A percentile compares a stretch with the other conserved stretches of the same genome.
Conservation (phyloP, 208 protist species). For the Blechomonas ayalai region DNA sequence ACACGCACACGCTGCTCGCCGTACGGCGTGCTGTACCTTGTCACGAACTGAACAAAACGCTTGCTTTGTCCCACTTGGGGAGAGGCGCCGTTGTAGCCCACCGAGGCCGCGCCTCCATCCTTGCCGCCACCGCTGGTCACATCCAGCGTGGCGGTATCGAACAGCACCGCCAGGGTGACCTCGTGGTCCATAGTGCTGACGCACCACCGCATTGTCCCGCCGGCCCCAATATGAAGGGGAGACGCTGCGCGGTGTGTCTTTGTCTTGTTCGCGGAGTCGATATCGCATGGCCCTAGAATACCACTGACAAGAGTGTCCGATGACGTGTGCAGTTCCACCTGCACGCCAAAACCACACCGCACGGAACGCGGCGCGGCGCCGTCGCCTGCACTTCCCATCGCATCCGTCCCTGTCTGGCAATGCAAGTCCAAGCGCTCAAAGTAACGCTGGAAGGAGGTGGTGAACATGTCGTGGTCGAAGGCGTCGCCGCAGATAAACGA, state of each 20-base stretch:
- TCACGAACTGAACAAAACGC: constrained; percentile 93
- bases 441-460: constrained; percentile 63
- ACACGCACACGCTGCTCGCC: constrained; percentile 83
- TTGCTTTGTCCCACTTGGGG: constrained; percentile 1
- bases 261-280: constrained; percentile 37
- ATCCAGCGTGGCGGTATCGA: constrained; percentile 68
- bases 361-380: no score
- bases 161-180: constrained; percentile 56
- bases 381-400: constrained; percentile 13
- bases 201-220: constrained; percentile 55
- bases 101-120: not conserved
- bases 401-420: constrained; percentile 1
- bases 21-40: constrained; percentile 84
- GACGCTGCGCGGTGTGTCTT: constrained; percentile 21
- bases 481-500: constrained; percentile 93
- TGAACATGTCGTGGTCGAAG: constrained; percentile 88
- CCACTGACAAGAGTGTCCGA: constrained; percentile 67
- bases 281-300: constrained; percentile 57
- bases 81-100: not conserved
- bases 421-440: constrained; percentile 60
- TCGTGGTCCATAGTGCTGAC: constrained; percentile 54
- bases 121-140: constrained; percentile 5
- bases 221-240: constrained; percentile 48
- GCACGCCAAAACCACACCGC: constrained; percentile 55
- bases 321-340: constrained; percentile 63